phyloP scores from a whole-genome alignment of 108 stramenopile species.

The Fragilariopsis cylindrus region DNA sequence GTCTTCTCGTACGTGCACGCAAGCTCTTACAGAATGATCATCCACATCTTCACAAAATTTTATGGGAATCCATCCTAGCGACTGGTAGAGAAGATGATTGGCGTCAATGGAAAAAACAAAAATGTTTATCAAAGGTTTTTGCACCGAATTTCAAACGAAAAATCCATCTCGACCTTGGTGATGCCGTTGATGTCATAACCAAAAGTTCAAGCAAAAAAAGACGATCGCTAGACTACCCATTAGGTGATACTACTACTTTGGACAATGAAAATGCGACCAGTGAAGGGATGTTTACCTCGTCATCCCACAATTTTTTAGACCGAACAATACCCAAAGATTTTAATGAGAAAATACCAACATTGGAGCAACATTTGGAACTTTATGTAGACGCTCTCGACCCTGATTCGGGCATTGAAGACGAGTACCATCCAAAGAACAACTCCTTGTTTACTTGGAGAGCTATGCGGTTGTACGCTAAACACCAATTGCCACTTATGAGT shows the following conservation, averaged over 20 bases:
- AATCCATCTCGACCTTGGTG: background rate
- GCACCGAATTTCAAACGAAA: constrained; percentile 21
- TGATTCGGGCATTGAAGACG: constrained; percentile 80
- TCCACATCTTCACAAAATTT: constrained; percentile 13
- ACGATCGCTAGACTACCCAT: too few species aligned
- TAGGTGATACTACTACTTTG: background rate
- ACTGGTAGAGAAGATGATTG: constrained; percentile 57
- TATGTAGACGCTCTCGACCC: constrained; percentile 86
- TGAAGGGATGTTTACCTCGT: background rate
- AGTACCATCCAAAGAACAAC: constrained; percentile 81
- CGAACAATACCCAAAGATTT: constrained; percentile 31
- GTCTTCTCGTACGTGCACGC: constrained; percentile 46
- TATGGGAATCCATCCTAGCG: constrained; percentile 46
- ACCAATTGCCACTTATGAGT: constrained; percentile 43
- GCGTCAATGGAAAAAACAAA: constrained; percentile 79
- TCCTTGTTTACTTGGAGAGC: constrained; percentile 78
- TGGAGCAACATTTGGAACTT: constrained; percentile 60
- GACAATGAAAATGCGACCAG: constrained; percentile 2
- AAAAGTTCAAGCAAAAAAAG: background rate
- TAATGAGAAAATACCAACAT: constrained; percentile 26
- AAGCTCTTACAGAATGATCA: constrained; percentile 32
- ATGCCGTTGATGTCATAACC: background rate
- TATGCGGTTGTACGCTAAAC: constrained; percentile 60
- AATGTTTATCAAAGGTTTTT: constrained; percentile 54
- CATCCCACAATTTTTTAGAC: constrained; percentile 16